Base-by-base conservation (phyloP, 257 asterid genomes). In the Echium plantagineum region DNA sequence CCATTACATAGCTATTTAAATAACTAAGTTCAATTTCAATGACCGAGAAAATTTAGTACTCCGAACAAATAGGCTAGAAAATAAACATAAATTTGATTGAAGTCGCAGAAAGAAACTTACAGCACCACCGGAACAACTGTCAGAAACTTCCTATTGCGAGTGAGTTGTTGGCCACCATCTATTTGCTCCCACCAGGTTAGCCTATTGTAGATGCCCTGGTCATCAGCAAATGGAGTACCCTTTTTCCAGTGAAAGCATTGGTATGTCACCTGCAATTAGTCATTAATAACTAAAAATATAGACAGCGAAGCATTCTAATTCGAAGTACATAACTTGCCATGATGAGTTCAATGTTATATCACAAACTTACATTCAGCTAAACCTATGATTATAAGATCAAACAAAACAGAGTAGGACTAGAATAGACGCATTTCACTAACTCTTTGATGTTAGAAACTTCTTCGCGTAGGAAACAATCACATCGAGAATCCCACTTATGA, bases 131-230 rank as follows among this genome's bases (percentile, higher is more conserved):
- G 94, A 15, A 80, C 91, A 52, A 85, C 85, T 0, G 89, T 85
- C 55, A 87, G 83, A 75, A 87, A 87, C 79, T 87, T 87, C 70
- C 94, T 80, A 66, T 84, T 87, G 72, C 83, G 86, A 38, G 96
- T 84, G 73, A 84, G 94, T 72, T 84, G 94, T 70, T 87, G 79
- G 72, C 95, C 94, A 63, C 35, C 81, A 52, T 86, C 95, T 59
- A 86, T 66, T 65, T 84, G 96, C 77, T 87, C 96, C 96, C 96
- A 87, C 96, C 96, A 87, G 47, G 96, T 87, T 87, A 87, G 69
- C 72, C 94, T 73, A 63, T 87, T 87, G 85, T 84, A 87, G 78
- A 87, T 79, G 66, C 96, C 96, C 74, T 87, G 94, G 63, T 87
- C 96, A 60, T 84, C 94, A 21, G 91, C 79, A 75, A 87, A 87